Evolutionary conservation across 1,284 basidiomycete species (phyloP).

Genomic region (Wallemia hederae): DNA sequence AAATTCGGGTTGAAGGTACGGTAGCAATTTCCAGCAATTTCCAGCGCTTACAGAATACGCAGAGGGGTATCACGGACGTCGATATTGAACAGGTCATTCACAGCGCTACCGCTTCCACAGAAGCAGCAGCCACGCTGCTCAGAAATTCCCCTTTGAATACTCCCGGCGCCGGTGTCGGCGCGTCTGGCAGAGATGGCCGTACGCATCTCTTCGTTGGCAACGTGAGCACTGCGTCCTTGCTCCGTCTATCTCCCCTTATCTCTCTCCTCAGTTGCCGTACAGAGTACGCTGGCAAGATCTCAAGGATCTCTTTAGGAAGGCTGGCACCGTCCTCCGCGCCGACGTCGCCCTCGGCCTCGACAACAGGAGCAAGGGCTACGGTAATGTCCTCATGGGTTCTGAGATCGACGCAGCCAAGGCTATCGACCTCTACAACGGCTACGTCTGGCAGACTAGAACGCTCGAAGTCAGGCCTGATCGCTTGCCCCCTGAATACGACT

Average conservation of each 20-base stretch:
- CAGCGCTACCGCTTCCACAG: not conserved
- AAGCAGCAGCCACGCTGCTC: not conserved
- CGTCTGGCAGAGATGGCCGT: slow-evolving; percentile 29
- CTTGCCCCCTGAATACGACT: slow-evolving; percentile 26
- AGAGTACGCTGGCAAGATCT: slow-evolving; percentile 89
- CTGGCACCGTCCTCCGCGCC: slow-evolving; percentile 76
- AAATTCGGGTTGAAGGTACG: not conserved
- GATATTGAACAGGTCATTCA: not conserved
- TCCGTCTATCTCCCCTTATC: not conserved
- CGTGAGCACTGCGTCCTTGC: slow-evolving; percentile 22
- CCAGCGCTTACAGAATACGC: too few relatives aligned
- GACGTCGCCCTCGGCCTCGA: slow-evolving; percentile 78
- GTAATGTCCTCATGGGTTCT: slow-evolving; percentile 66
- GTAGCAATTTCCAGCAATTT: too few relatives aligned
- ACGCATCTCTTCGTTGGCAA: slow-evolving; percentile 80
- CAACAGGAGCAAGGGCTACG: slow-evolving; percentile 70
- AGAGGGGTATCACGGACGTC: not conserved
- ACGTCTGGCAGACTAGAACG: slow-evolving; percentile 66
- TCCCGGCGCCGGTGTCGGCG: slow-evolving; percentile 15
- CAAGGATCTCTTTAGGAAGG: slow-evolving; percentile 82
- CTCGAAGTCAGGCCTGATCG: slow-evolving; percentile 66
- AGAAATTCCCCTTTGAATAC: slow-evolving; percentile 2
- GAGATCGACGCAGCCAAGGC: slow-evolving; percentile 73
- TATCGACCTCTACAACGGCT: slow-evolving; percentile 68
- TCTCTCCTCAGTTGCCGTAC: slow-evolving; percentile 21